Evolutionary conservation across 192 early-diverging fungal genomes (phyloP), one percentile per base, ranked within the genome.

Genomic region (Coemansia sp.): DNA sequence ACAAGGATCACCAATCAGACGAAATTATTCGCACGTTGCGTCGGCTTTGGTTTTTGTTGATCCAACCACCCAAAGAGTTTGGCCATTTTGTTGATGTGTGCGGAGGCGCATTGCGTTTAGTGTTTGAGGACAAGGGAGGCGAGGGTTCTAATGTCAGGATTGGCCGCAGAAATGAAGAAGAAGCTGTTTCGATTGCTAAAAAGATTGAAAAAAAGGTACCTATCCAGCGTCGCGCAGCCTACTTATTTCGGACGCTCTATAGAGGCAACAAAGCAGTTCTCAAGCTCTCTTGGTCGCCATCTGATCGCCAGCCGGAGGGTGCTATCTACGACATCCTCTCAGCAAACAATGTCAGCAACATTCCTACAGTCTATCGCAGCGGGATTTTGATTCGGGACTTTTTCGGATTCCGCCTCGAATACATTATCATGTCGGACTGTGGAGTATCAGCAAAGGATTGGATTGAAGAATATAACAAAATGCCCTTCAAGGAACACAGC

Each of bases 351-450:
- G 24, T 50, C 15, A 15, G 30, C 18, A 18, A 29, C 11, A 33
- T 55, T 9, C 60, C 60, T 1, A 37, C 34, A 22, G 35, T 64
- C 0, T 55, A 45, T n/a, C n/a, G 9, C 19, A 39, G 60, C 47
- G 60, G 60, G 11, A 6, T 50, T 11, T 11, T 64, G 4, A 15
- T 46, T 3, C 15, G 50, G 14, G 42, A 64, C 47, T 18, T 54
- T n/a, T 42, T 36, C 15, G 60, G 53, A 19, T 55, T 50, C 32
- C 52, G 47, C 2, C 35, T 64, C 9, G 53, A 45, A 14, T 55
- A 50, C 19, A 10, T 55, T n/a, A 35, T 64, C 9, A 28, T 51
- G 20, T 46, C 55, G 28, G 22, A 64, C 22, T 64, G 60, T 19
- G 60, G 60, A 4, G 18, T 34, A 5, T 15, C 34, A 8, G 50